Percentiles rank a stretch among this genome's conserved stretches.
Evolutionary conservation across 495 filamentous ascomycete genomes (phyloP).

Genomic region (Trichoderma gamsii): DNA sequence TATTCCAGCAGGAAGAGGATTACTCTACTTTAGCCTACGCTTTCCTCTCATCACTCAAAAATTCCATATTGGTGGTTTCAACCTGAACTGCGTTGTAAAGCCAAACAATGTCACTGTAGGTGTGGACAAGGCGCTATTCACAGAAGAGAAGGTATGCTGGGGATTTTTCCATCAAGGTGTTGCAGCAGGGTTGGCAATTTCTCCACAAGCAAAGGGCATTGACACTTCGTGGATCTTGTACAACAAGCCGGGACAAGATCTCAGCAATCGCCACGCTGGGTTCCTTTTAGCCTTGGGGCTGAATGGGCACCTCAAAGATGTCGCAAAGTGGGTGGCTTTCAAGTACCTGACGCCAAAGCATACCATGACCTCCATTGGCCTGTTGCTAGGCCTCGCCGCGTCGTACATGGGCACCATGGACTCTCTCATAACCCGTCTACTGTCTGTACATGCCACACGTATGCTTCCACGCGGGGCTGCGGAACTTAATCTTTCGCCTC

Average conservation of each 20-base stretch:
- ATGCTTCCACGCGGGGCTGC: conserved; percentile 88
- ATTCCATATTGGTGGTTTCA: conserved; percentile 80
- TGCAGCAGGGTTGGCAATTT: conserved; percentile 82
- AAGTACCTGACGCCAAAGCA: conserved; percentile 98
- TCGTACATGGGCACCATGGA: conserved; percentile 97
- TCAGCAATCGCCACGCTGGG: conserved; percentile 88
- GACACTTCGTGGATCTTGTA: conserved; percentile 98
- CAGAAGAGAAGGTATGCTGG: conserved; percentile 95
- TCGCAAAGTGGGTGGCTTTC: conserved; percentile 98
- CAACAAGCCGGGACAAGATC: conserved; percentile 83
- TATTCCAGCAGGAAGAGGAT: conserved; percentile 73
- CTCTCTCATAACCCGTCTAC: conserved; percentile 80
- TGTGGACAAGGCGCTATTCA: conserved; percentile 74
- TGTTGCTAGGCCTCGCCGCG: conserved; percentile 84
- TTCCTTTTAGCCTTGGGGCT: conserved; percentile 89
- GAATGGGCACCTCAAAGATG: conserved; percentile 84
- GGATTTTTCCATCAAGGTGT: conserved; percentile 97
- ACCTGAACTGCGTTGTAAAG: conserved; percentile 79
- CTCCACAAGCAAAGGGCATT: conserved; percentile 82
- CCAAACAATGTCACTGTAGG: conserved; percentile 83
- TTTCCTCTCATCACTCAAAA: conserved; percentile 86
- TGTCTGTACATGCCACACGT: conserved; percentile 94
- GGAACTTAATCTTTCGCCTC: conserved; percentile 84
- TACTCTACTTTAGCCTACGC: conserved; percentile 77
- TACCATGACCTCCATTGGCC: conserved; percentile 95